A percentile compares a stretch with the other conserved stretches of the same genome.
Evolutionary conservation across 140 eudicot species (phyloP).

Genomic region (Stevia rebaudiana): DNA sequence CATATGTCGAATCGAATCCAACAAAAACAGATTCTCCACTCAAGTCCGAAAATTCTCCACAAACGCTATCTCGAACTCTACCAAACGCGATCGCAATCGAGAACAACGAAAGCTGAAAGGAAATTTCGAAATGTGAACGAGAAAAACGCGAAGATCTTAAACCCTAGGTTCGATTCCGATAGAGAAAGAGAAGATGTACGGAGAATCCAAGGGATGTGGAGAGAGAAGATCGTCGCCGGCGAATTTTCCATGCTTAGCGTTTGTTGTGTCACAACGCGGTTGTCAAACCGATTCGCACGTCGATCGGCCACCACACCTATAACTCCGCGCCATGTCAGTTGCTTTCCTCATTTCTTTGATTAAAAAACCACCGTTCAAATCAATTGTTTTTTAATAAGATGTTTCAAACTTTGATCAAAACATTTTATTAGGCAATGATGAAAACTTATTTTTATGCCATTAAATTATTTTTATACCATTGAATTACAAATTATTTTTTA

Average conservation of each 20-base stretch:
- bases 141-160: slow-evolving; percentile 17
- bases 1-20: slow-evolving; percentile 21
- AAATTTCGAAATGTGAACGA: slow-evolving; percentile 14
- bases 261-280: slow-evolving; percentile 10
- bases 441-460: too few relatives aligned
- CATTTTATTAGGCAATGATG: too few relatives aligned
- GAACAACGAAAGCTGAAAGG: slow-evolving; percentile 6
- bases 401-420: background rate
- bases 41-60: slow-evolving; percentile 23
- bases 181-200: slow-evolving; percentile 3
- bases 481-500: too few relatives aligned
- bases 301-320: slow-evolving; percentile 11
- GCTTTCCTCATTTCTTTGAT: background rate
- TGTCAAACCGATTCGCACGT: slow-evolving; percentile 26
- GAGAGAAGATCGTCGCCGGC: slow-evolving; percentile 13
- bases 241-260: slow-evolving; percentile 6
- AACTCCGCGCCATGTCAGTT: slow-evolving; percentile 26
- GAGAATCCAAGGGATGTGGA: background rate
- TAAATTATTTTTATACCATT: too few relatives aligned
- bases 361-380: slow-evolving; percentile 17
- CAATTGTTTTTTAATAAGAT: background rate
- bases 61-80: background rate
- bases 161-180: slow-evolving; percentile 21
- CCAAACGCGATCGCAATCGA: background rate
- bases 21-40: slow-evolving; percentile 12